These are phyloP conservation scores for Saccharomyces hybrid DNA, from an alignment of 1,139 yeast species.

Conservation along the genomic window DNA sequence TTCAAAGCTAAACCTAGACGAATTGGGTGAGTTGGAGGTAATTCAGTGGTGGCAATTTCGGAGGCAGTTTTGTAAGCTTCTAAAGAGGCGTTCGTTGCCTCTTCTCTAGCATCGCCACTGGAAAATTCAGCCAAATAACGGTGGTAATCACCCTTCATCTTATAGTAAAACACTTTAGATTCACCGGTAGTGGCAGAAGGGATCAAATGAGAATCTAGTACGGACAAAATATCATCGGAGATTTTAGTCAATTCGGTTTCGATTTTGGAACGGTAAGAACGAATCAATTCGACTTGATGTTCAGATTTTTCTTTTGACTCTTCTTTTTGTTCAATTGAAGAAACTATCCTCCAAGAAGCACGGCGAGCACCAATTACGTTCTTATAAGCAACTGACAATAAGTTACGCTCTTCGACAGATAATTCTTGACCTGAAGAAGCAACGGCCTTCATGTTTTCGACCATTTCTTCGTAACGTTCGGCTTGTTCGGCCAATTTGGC, in stretches of 20 bases:
- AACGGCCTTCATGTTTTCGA: constrained; percentile 95
- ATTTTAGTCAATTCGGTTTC: constrained; percentile 88
- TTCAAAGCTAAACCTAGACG: constrained; percentile 96
- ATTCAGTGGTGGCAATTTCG: constrained; percentile 91
- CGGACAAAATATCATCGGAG: constrained; percentile 87
- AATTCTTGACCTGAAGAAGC: constrained; percentile 93
- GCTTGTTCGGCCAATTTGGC: constrained; percentile 99
- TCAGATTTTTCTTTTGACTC: constrained; percentile 84
- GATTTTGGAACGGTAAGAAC: constrained; percentile 89
- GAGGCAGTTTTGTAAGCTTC: constrained; percentile 94
- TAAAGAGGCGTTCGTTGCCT: constrained; percentile 84
- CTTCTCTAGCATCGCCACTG: constrained; percentile 81
- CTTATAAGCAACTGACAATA: constrained; percentile 94
- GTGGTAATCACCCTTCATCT: constrained; percentile 99
- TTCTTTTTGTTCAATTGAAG: constrained; percentile 96
- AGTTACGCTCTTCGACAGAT: constrained; percentile 95
- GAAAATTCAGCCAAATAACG: constrained; percentile 98
- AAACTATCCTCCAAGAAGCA: constrained; percentile 98
- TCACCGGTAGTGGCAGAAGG: constrained; percentile 95
- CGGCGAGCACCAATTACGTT: constrained; percentile 98
- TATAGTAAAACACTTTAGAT: constrained; percentile 94
- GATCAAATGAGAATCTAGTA: constrained; percentile 80
- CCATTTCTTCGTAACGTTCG: constrained; percentile 99
- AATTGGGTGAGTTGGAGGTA: constrained; percentile 98
- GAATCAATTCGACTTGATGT: constrained; percentile 74